These are phyloP conservation scores for Amaranthus palmeri DNA, from an alignment of 148 eudicot species.

Conservation along the genomic window DNA sequence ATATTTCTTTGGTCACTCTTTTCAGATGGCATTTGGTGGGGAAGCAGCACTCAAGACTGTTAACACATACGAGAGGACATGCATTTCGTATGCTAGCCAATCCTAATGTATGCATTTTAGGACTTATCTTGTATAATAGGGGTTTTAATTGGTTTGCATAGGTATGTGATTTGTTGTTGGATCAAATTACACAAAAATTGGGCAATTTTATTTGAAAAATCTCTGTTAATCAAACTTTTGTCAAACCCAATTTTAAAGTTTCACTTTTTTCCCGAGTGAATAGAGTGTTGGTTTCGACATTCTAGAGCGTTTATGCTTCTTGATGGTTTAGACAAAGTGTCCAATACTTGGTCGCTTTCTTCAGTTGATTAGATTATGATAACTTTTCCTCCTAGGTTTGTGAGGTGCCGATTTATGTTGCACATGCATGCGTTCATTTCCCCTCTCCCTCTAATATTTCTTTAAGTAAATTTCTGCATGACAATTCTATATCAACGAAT, in stretches of 20 bases:
- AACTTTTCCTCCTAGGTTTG: background rate
- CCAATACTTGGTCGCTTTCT: background rate
- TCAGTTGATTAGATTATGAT: background rate
- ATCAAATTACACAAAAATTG: background rate
- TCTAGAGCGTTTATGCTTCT: background rate
- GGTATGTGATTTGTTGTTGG: conserved; percentile 30
- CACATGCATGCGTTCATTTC: background rate
- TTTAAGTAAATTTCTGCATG: no score
- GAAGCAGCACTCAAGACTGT: conserved; percentile 20
- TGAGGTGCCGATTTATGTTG: background rate
- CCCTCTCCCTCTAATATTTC: background rate
- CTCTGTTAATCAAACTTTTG: background rate
- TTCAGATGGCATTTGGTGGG: conserved; percentile 29
- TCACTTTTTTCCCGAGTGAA: background rate
- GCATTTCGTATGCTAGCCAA: conserved; percentile 23
- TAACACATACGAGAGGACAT: conserved; percentile 20
- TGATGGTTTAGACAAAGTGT: background rate
- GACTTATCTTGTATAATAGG: conserved; percentile 38
- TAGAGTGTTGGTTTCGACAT: background rate
- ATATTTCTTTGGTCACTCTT: conserved; percentile 9
- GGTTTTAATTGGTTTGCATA: conserved; percentile 47
- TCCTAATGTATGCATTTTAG: conserved; percentile 37
- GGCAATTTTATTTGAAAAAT: background rate
- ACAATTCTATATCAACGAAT: conserved; percentile 2
- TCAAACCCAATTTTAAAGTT: background rate